phyloP scores from a whole-genome alignment of 345 rosid genomes.

The Triadica sebifera region DNA sequence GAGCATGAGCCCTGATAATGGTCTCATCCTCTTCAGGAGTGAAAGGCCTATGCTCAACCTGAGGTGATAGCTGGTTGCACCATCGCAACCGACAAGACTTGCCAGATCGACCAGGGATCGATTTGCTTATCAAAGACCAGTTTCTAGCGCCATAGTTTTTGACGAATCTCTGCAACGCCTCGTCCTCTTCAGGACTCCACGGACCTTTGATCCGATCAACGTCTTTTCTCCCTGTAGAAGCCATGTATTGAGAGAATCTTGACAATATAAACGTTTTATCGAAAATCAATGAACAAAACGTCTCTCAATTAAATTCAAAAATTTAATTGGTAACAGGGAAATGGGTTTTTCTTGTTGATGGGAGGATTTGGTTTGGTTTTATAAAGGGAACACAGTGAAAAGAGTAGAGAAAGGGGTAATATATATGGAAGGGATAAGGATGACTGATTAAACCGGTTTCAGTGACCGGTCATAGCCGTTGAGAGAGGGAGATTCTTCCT shows the following conservation, averaged over 20 bases:
- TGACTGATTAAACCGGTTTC: constrained; percentile 52
- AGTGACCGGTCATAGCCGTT: constrained; percentile 53
- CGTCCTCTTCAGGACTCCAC: constrained; percentile 97
- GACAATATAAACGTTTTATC: neutral
- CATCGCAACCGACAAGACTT: constrained; percentile 89
- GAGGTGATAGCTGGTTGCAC: constrained; percentile 96
- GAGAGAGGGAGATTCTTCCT: constrained; percentile 42
- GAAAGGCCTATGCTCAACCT: constrained; percentile 86
- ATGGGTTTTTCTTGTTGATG: neutral
- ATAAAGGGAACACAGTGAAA: constrained; percentile 9
- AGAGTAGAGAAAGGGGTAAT: constrained; percentile 14
- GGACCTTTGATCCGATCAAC: constrained; percentile 94
- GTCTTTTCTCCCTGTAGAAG: constrained; percentile 43
- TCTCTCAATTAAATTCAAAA: too few relatives aligned
- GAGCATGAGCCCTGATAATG: constrained; percentile 75
- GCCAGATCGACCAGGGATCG: constrained; percentile 90
- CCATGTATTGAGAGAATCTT: constrained; percentile 22
- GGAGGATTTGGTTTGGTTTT: neutral
- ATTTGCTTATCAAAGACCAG: constrained; percentile 92
- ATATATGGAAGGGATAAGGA: constrained; percentile 37
- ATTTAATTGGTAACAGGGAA: too few relatives aligned
- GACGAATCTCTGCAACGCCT: constrained; percentile 62
- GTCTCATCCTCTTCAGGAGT: constrained; percentile 72
- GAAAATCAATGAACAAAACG: neutral
- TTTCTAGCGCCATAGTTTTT: constrained; percentile 79